Conservation (phyloP, 176 grass and related monocot species). For the Alloteropsis semialata region DNA sequence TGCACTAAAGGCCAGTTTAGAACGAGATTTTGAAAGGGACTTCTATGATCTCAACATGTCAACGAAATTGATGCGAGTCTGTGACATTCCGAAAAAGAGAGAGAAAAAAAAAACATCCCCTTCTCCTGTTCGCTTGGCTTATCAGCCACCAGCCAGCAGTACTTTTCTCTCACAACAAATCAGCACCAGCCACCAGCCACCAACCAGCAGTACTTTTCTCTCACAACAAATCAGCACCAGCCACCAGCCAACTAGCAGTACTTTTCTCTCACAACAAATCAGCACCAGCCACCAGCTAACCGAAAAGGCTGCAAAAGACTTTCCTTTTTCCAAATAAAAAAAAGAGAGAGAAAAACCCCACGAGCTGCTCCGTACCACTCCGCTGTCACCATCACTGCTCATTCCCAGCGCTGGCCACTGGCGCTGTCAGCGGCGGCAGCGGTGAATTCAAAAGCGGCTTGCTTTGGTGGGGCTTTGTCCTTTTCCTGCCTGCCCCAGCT, state of each 20-base stretch:
- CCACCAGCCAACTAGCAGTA: too few relatives aligned
- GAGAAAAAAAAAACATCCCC: not conserved
- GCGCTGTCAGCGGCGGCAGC: not conserved
- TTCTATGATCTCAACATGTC: not conserved
- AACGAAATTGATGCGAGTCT: not conserved
- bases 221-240: too few relatives aligned
- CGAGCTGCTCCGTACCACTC: not conserved
- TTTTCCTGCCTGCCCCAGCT: constrained; percentile 6
- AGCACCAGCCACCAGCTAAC: too few relatives aligned
- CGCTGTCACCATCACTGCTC: not conserved
- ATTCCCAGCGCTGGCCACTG: not conserved
- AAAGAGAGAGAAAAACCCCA: not conserved
- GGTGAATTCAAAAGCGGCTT: constrained; percentile 27
- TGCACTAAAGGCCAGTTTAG: not conserved
- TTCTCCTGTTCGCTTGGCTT: too few relatives aligned
- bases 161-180: too few relatives aligned
- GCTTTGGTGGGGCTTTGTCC: constrained; percentile 10
- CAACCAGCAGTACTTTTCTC: too few relatives aligned
- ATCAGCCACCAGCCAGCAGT: too few relatives aligned
- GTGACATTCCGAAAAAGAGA: too few relatives aligned
- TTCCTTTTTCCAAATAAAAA: not conserved
- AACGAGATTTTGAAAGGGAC: not conserved
- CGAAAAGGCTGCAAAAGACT: not conserved
- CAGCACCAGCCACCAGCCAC: too few relatives aligned
- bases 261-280: too few relatives aligned